Conservation (phyloP, 192 early-diverging fungal genomes). For the Coemansia sp. region DNA sequence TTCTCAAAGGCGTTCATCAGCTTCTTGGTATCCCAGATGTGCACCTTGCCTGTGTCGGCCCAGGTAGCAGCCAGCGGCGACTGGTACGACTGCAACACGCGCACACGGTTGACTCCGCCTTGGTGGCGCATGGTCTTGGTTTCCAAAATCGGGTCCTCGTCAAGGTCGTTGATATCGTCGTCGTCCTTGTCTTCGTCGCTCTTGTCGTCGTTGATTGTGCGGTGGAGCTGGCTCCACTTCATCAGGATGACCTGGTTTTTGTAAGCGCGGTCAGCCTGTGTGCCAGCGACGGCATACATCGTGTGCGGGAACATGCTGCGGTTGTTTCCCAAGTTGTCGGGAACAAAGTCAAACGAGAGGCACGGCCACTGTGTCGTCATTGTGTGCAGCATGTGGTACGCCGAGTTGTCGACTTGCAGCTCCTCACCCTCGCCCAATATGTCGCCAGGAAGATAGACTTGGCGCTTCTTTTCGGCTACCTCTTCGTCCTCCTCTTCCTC, state of each 20-base stretch:
- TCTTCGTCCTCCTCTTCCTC: conserved; percentile 58
- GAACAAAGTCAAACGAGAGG: conserved; percentile 92
- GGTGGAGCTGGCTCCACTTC: conserved; percentile 92
- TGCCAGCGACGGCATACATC: conserved; percentile 89
- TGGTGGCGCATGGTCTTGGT: conserved; percentile 75
- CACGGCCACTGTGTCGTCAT: conserved; percentile 95
- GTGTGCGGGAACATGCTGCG: conserved; percentile 88
- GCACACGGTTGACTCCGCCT: conserved; percentile 91
- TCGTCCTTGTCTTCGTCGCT: conserved; percentile 69
- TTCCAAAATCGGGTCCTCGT: conserved; percentile 94
- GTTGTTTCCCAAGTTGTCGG: conserved; percentile 77
- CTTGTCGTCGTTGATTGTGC: conserved; percentile 87
- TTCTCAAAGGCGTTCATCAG: conserved; percentile 74
- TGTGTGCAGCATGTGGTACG: conserved; percentile 96
- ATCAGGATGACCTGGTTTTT: conserved; percentile 93
- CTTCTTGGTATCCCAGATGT: conserved; percentile 85
- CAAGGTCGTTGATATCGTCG: conserved; percentile 79
- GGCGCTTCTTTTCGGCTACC: conserved; percentile 58
- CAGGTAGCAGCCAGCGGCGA: conserved; percentile 84
- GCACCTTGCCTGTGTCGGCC: conserved; percentile 94
- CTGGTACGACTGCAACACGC: conserved; percentile 59
- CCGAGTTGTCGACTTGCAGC: conserved; percentile 89
- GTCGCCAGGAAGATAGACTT: conserved; percentile 90
- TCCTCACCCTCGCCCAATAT: conserved; percentile 81
- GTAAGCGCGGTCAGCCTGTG: conserved; percentile 77